Evolutionary conservation across 352 stramenopile species (phyloP).

Genomic region (Globisporangium middletonii): DNA sequence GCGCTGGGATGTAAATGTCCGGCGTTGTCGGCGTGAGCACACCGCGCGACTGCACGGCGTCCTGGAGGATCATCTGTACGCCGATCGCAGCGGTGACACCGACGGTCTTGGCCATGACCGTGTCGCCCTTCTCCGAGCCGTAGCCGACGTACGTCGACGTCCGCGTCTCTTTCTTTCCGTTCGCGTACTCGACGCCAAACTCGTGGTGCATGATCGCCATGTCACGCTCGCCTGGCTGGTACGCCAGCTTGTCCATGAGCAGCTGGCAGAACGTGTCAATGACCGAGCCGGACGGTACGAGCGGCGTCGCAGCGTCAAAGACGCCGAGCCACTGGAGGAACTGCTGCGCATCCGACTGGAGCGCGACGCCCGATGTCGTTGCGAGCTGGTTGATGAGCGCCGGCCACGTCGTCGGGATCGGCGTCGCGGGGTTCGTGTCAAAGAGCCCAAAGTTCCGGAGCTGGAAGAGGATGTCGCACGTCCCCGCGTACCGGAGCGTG

Average conservation of each 20-base stretch:
- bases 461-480: constrained; percentile 88
- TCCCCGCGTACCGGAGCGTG: constrained; percentile 93
- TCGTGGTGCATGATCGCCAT: constrained; percentile 94
- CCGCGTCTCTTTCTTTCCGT: constrained; percentile 83
- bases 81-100: constrained; percentile 92
- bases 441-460: constrained; percentile 90
- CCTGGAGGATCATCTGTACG: constrained; percentile 91
- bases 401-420: constrained; percentile 67
- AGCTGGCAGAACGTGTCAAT: constrained; percentile 85
- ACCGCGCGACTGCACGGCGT: constrained; percentile 72
- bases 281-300: constrained; percentile 48
- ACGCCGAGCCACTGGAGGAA: constrained; percentile 81
- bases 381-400: constrained; percentile 70
- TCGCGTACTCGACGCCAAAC: constrained; percentile 73
- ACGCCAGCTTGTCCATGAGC: constrained; percentile 88
- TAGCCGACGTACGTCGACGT: constrained; percentile 91
- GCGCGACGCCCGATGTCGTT: constrained; percentile 22
- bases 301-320: constrained; percentile 40
- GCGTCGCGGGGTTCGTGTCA: constrained; percentile 46
- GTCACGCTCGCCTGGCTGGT: constrained; percentile 89
- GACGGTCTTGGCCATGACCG: constrained; percentile 95
- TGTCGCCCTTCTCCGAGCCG: constrained; percentile 85
- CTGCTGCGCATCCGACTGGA: constrained; percentile 44
- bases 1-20: constrained; percentile 85
- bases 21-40: constrained; percentile 88